Evolutionary conservation across 805 yeast species (phyloP).

Genomic region (Suhomyces sp.): DNA sequence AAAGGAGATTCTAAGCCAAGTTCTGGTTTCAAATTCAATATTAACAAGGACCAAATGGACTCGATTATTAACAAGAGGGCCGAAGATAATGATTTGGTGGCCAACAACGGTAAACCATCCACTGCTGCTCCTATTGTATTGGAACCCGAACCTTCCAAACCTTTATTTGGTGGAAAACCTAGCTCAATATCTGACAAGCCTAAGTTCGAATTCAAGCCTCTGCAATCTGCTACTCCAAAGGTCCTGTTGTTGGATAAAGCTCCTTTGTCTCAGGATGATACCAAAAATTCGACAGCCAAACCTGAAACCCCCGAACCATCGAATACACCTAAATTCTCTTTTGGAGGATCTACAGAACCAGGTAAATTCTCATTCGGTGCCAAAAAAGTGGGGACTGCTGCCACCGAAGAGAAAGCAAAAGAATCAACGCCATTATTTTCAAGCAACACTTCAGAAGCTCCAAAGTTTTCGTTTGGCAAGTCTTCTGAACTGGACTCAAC

Average conservation of each 20-base stretch:
- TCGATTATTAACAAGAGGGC: constrained; percentile 20
- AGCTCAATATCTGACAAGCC: not conserved
- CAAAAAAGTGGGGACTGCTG: not conserved
- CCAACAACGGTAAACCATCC: constrained; percentile 10
- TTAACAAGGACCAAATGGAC: constrained; percentile 27
- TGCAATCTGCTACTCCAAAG: not conserved
- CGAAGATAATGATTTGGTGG: constrained; percentile 3
- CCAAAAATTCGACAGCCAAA: not conserved
- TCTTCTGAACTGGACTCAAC: not conserved
- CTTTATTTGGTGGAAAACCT: not conserved
- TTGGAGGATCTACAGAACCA: constrained; percentile 1
- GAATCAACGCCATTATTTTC: not conserved
- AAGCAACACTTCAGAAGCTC: constrained; percentile 1
- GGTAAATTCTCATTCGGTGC: constrained; percentile 4
- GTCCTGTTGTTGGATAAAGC: not conserved
- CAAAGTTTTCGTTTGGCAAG: constrained; percentile 10
- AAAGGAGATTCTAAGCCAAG: constrained; percentile 25
- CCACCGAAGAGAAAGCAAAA: not conserved
- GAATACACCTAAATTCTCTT: constrained; percentile 1
- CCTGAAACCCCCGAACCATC: not conserved
- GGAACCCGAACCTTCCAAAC: constrained; percentile 7
- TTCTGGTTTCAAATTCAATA: constrained; percentile 35
- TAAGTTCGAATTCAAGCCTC: not conserved
- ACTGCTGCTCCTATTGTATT: not conserved
- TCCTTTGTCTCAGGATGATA: constrained; percentile 5